phyloP scores from a whole-genome alignment of 139 green algal genomes.

The Chlamydomonas sp. region DNA sequence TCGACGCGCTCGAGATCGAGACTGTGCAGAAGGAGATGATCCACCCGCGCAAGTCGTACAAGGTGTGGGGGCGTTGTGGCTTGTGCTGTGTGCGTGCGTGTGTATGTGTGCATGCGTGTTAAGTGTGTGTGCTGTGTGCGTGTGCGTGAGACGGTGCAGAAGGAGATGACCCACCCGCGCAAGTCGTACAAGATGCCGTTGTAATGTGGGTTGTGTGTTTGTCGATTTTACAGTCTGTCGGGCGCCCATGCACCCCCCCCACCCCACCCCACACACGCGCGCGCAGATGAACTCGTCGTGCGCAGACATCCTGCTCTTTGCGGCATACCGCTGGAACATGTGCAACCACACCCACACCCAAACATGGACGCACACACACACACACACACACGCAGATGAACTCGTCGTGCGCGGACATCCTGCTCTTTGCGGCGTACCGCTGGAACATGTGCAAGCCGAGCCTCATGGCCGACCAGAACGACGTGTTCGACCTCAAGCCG shows the following conservation, averaged over 20 bases:
- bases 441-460: slow-evolving; percentile 90
- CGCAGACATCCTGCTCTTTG: slow-evolving; percentile 96
- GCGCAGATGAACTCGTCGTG: slow-evolving; percentile 95
- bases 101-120: no score
- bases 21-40: slow-evolving; percentile 99
- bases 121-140: no score
- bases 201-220: no score
- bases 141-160: slow-evolving; percentile 99
- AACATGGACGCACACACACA: no score
- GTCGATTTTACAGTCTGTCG: no score
- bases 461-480: slow-evolving; percentile 91
- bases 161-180: slow-evolving; percentile 99
- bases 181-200: slow-evolving; percentile 99
- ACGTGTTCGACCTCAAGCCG: slow-evolving; percentile 93
- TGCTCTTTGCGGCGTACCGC: slow-evolving; percentile 97
- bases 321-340: slow-evolving; percentile 93
- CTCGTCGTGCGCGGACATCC: slow-evolving; percentile 88
- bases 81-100: no score
- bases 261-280: no score
- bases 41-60: slow-evolving; percentile 98
- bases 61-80: no score
- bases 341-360: slow-evolving; percentile 83
- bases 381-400: no score
- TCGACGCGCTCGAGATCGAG: slow-evolving; percentile 99
- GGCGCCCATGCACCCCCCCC: no score